Evolutionary conservation across 148 eudicot species (phyloP), one percentile per base, ranked within the genome.

Genomic region (Rhododendron ferrugineum): DNA sequence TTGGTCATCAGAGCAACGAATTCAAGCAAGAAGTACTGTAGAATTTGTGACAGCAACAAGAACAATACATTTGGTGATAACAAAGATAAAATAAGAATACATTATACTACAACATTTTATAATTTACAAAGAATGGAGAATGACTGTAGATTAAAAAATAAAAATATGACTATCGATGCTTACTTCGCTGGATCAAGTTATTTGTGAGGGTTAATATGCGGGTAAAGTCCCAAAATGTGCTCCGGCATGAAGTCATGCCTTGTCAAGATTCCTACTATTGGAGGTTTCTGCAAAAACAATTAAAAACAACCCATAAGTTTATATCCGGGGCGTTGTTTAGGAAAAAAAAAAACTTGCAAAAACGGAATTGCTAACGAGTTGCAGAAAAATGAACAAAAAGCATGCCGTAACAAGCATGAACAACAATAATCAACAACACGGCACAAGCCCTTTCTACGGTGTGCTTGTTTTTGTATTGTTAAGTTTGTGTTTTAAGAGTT

Each of bases 171-270:
- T 0, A 22, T 20, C 23, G 2, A 76, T 84, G 50, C 18, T 47
- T 15, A 11, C 50, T 73, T 30, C 46, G 46, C 28, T 79, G 36
- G 66, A 18, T 84, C 72, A 28, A 60, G 62, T 86, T 91, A 90
- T 87, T 91, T 87, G 80, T 89, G 89, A 8, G 82, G 77, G 23
- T 84, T 82, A 14, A 94, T 68, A 36, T 91, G 87, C 0, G 97
- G 97, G 84, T 94, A 88, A 83, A 94, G 89, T 58, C 95, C 93
- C 85, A 93, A 75, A 68, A 94, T 84, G 79, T 94, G 97, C 84
- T 93, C 97, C 0, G 89, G 89, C 91, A 91, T 91, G 66, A 94
- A 92, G 87, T 94, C 97, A 52, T 94, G 97, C 84, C 97, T 88
- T 11, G 97, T 94, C 87, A 94, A 79, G 77, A 93, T 87, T 54